These are phyloP conservation scores for Clonostachys chloroleuca DNA, from an alignment of 2,329 filamentous ascomycete species.

Conservation along the genomic window DNA sequence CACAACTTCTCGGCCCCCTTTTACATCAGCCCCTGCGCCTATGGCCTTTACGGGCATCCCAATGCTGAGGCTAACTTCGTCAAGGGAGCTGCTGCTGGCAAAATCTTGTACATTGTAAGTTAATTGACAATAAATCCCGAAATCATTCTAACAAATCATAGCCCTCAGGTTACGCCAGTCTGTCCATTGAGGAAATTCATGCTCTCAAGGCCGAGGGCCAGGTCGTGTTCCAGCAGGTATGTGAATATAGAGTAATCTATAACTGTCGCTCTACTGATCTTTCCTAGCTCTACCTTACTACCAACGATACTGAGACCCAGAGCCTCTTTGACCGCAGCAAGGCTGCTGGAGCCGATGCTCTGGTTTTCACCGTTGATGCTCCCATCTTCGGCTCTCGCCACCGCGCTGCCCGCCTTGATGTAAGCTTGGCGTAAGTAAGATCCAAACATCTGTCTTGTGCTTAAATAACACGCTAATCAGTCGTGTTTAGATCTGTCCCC, in stretches of 20 bases:
- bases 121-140: not conserved
- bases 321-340: constrained; percentile 22
- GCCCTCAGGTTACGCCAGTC: constrained; percentile 25
- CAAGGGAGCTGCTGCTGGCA: constrained; percentile 37
- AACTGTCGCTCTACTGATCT: constrained; percentile 25
- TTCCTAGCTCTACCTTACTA: constrained; percentile 25
- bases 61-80: constrained; percentile 45
- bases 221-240: constrained; percentile 16
- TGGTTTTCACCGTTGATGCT: constrained; percentile 33
- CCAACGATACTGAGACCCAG: constrained; percentile 24
- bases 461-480: too few relatives aligned
- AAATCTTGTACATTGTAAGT: constrained; percentile 43
- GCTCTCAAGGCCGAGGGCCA: constrained; percentile 18
- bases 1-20: constrained; percentile 50
- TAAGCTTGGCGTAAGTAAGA: constrained; percentile 23
- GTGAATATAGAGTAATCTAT: constrained; percentile 29
- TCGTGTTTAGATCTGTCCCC: too few relatives aligned
- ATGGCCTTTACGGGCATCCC: constrained; percentile 35
- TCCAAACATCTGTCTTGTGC: constrained; percentile 11
- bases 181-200: constrained; percentile 28
- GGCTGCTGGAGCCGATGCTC: constrained; percentile 24
- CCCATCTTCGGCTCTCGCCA: constrained; percentile 32
- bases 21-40: constrained; percentile 47
- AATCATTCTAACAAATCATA: constrained; percentile 1
- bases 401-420: constrained; percentile 29